Evolutionary conservation across 1,284 basidiomycete species (phyloP).

Genomic region (Somion occarium): DNA sequence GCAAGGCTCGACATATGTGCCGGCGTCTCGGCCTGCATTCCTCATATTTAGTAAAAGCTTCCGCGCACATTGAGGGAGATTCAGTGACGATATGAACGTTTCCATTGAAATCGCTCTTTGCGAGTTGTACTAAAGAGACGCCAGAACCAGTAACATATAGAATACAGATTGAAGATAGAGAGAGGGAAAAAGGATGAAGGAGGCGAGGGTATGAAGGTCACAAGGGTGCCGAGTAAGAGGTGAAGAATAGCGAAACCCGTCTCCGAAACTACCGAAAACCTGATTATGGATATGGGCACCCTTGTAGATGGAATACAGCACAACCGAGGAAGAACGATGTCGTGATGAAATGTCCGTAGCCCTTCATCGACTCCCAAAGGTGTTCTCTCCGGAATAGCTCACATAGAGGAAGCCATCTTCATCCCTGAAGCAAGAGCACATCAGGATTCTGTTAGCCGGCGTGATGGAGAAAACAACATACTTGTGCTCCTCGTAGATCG

Average conservation of each 20-base stretch:
- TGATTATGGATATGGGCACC: constrained; percentile 1
- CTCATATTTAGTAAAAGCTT: too few relatives aligned
- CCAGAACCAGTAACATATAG: background rate
- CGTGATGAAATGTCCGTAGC: background rate
- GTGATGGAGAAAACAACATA: constrained; percentile 33
- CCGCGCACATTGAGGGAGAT: too few relatives aligned
- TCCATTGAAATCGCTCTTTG: background rate
- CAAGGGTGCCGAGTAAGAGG: background rate
- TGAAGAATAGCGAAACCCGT: background rate
- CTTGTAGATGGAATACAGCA: constrained; percentile 6
- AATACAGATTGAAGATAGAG: background rate
- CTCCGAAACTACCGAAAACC: background rate
- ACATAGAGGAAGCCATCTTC: constrained; percentile 97
- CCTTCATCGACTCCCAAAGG: constrained; percentile 58
- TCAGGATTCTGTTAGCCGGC: constrained; percentile 5
- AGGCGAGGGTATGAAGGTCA: background rate
- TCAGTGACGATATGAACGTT: background rate
- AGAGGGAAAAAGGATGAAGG: background rate
- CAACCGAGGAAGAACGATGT: constrained; percentile 2
- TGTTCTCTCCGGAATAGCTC: constrained; percentile 96
- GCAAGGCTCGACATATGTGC: too few relatives aligned
- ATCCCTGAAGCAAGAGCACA: constrained; percentile 52
- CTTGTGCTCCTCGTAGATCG: constrained; percentile 99
- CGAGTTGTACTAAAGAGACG: background rate
- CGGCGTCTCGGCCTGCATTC: too few relatives aligned